A percentile compares a stretch with the other conserved stretches of the same genome.
phyloP scores from a whole-genome alignment of 345 rosid genomes.

The Odontarrhena argentea region DNA sequence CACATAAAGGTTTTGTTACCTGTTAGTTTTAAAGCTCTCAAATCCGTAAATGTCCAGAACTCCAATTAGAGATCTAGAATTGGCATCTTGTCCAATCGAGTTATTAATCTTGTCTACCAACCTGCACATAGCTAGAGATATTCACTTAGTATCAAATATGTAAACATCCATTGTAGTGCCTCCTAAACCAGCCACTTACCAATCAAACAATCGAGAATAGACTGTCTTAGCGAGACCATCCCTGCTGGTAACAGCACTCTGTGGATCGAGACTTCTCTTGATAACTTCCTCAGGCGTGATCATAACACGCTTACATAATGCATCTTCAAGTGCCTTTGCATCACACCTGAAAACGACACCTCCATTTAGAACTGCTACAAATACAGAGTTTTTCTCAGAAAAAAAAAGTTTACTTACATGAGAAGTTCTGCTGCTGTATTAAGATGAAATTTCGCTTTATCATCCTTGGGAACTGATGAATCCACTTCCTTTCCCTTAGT shows the following conservation, averaged over 20 bases:
- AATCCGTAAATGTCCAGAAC: conserved; percentile 94
- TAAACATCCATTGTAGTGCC: background rate
- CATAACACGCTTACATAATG: conserved; percentile 94
- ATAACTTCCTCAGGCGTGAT: conserved; percentile 96
- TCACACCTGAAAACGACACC: conserved; percentile 65
- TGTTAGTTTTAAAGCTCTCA: conserved; percentile 90
- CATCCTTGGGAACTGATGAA: conserved; percentile 86
- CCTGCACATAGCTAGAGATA: conserved; percentile 55
- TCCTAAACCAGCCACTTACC: conserved; percentile 49
- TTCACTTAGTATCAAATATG: conserved; percentile 27
- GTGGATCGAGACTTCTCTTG: conserved; percentile 88
- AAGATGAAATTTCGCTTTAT: conserved; percentile 76
- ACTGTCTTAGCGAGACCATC: conserved; percentile 94
- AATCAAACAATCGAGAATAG: conserved; percentile 87
- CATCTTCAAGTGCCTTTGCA: conserved; percentile 75
- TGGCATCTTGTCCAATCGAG: conserved; percentile 90
- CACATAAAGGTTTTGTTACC: conserved; percentile 43
- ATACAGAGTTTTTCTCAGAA: conserved; percentile 12
- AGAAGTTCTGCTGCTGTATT: conserved; percentile 81
- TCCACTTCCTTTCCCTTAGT: conserved; percentile 82
- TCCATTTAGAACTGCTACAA: conserved; percentile 16
- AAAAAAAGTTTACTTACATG: conserved; percentile 49
- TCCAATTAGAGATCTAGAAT: conserved; percentile 81
- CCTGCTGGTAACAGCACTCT: conserved; percentile 77
- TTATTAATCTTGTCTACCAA: conserved; percentile 78